These are phyloP conservation scores for Trypanosoma theileri DNA, from an alignment of 208 protist species.

Conservation along the genomic window DNA sequence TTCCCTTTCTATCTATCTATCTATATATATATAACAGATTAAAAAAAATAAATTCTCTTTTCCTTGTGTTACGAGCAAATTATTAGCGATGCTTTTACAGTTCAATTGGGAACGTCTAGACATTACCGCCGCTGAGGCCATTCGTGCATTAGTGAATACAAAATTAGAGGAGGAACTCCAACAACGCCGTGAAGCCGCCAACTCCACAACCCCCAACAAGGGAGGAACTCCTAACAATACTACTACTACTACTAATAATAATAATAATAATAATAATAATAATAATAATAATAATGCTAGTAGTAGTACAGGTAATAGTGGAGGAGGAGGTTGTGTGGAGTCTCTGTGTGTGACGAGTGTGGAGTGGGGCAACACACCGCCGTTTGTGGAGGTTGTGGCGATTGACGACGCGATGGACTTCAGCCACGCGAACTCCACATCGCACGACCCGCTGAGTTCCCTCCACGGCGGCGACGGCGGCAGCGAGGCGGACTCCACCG, in stretches of 20 bases:
- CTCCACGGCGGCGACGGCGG: neutral
- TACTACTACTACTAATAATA: neutral
- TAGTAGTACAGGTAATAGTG: neutral
- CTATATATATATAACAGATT: neutral
- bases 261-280: constrained; percentile 1
- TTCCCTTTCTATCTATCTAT: constrained; percentile 3
- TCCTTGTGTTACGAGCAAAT: no score
- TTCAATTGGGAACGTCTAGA: constrained; percentile 81
- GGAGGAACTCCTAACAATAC: constrained; percentile 1
- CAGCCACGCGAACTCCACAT: neutral
- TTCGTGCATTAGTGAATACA: constrained; percentile 62
- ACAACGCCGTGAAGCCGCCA: neutral
- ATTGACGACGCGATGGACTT: constrained; percentile 59
- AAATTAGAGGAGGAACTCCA: constrained; percentile 35
- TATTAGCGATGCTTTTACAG: constrained; percentile 23
- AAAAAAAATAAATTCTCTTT: neutral
- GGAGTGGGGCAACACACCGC: constrained; percentile 71
- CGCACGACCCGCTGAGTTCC: constrained; percentile 4
- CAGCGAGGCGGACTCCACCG: no score
- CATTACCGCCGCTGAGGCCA: constrained; percentile 62
- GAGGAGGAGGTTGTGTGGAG: constrained; percentile 24
- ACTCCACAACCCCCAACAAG: neutral
- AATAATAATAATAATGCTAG: neutral
- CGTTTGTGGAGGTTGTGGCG: constrained; percentile 66
- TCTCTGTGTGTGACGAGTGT: constrained; percentile 53